A percentile compares a stretch with the other conserved stretches of the same genome.
Conservation (phyloP, 1,284 basidiomycete genomes). For the Prillingera fragicola region DNA sequence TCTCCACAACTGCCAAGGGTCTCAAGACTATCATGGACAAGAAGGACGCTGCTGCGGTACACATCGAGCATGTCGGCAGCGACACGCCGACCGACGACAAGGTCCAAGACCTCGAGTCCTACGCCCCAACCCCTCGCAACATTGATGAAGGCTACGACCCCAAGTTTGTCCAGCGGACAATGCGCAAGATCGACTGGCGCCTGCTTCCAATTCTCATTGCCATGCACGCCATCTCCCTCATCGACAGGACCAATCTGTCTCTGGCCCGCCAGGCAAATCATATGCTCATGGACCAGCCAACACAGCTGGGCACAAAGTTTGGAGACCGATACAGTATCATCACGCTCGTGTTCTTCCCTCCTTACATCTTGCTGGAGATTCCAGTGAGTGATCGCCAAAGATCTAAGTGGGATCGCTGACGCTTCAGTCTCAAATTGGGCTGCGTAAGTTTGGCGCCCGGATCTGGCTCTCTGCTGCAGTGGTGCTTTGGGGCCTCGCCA, state of each 20-base stretch:
- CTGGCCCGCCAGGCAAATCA: no score
- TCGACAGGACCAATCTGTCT: slow-evolving; percentile 20
- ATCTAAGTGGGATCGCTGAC: no score
- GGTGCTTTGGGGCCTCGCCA: slow-evolving; percentile 42
- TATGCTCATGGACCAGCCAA: no score
- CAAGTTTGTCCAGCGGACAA: slow-evolving; percentile 1
- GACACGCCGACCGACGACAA: no score
- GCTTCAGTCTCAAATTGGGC: slow-evolving; percentile 18
- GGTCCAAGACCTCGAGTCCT: no score
- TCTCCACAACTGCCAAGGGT: no score
- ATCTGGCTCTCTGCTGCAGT: no score
- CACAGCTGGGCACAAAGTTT: slow-evolving; percentile 25
- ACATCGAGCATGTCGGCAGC: no score
- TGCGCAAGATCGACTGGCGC: slow-evolving; percentile 16
- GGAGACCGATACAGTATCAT: slow-evolving; percentile 43
- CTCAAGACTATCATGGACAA: no score
- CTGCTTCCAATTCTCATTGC: slow-evolving; percentile 3
- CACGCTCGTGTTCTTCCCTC: slow-evolving; percentile 36
- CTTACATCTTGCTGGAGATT: slow-evolving; percentile 45
- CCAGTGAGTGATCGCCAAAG: no score
- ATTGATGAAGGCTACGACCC: slow-evolving; percentile 8
- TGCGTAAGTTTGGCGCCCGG: slow-evolving; percentile 10
- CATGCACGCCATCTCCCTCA: slow-evolving; percentile 1
- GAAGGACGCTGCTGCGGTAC: no score
- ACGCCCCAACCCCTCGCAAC: no score